Percentiles rank a stretch among this genome's conserved stretches.
phyloP scores from a whole-genome alignment of 495 filamentous ascomycete genomes.

The Hypomontagnella monticulosa region DNA sequence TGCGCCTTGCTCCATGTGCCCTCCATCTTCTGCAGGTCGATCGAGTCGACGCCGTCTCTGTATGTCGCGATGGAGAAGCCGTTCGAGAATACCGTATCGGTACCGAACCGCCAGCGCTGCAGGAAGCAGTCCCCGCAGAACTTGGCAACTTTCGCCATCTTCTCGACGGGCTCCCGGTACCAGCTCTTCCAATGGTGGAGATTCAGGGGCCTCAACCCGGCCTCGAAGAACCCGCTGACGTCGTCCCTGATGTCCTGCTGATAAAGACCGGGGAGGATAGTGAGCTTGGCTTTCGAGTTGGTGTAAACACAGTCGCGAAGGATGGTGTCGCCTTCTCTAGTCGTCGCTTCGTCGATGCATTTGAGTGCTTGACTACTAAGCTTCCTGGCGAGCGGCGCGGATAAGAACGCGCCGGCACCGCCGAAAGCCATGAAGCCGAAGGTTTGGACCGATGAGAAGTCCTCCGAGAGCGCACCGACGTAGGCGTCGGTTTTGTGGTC shows the following conservation, averaged over 20 bases:
- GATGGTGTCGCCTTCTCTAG: constrained; percentile 67
- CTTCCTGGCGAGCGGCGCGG: constrained; percentile 64
- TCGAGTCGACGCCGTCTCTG: constrained; percentile 54
- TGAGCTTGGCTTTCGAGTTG: constrained; percentile 64
- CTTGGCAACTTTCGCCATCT: constrained; percentile 65
- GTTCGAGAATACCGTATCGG: constrained; percentile 68
- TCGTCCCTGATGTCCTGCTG: constrained; percentile 72
- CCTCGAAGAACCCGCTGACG: constrained; percentile 70
- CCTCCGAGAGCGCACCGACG: constrained; percentile 72
- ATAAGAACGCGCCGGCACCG: constrained; percentile 75
- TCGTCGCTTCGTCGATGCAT: constrained; percentile 62
- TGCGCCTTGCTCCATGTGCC: constrained; percentile 67
- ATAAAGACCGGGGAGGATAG: constrained; percentile 66
- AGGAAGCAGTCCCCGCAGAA: constrained; percentile 70
- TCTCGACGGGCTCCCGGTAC: constrained; percentile 59
- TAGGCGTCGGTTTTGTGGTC: constrained; percentile 64
- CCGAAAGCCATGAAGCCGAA: constrained; percentile 75
- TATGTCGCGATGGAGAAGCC: constrained; percentile 71
- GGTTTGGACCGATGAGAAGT: constrained; percentile 64
- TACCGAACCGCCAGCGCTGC: constrained; percentile 68
- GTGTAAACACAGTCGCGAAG: constrained; percentile 69
- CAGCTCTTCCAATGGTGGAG: constrained; percentile 74
- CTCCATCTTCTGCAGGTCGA: constrained; percentile 67
- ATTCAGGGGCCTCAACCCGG: constrained; percentile 64
- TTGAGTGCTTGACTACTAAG: constrained; percentile 63